A percentile compares a stretch with the other conserved stretches of the same genome.
Evolutionary conservation across 192 early-diverging fungal genomes (phyloP).

Genomic region (Backusella sp.): DNA sequence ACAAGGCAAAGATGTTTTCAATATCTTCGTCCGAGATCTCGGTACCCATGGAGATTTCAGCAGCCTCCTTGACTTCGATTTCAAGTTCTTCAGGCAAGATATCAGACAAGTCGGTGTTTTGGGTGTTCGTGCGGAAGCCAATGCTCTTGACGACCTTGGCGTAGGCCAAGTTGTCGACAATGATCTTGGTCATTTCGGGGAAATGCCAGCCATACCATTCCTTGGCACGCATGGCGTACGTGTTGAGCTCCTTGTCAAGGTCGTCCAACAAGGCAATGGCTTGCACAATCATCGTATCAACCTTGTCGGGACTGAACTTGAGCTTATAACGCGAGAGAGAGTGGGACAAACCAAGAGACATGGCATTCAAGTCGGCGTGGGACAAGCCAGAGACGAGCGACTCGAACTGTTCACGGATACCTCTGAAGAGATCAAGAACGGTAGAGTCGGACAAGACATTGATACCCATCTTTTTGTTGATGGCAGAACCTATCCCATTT

Average conservation of each 20-base stretch:
- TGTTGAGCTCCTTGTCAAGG: slow-evolving; percentile 99
- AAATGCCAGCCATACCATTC: slow-evolving; percentile 99
- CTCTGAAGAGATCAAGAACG: slow-evolving; percentile 67
- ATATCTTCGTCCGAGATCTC: slow-evolving; percentile 97
- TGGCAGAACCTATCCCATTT: slow-evolving; percentile 51
- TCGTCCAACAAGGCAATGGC: slow-evolving; percentile 97
- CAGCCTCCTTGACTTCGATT: slow-evolving; percentile 91
- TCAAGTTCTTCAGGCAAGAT: slow-evolving; percentile 93
- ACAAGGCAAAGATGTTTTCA: slow-evolving; percentile 90
- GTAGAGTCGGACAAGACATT: slow-evolving; percentile 82
- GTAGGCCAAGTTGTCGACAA: slow-evolving; percentile 95
- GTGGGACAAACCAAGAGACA: slow-evolving; percentile 98
- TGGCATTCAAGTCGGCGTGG: slow-evolving; percentile 86
- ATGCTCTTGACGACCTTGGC: slow-evolving; percentile 87
- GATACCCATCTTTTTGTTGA: slow-evolving; percentile 86
- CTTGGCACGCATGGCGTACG: slow-evolving; percentile 90
- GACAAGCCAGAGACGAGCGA: slow-evolving; percentile 86
- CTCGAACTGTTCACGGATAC: slow-evolving; percentile 93
- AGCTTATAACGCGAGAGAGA: slow-evolving; percentile 98
- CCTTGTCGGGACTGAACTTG: slow-evolving; percentile 99
- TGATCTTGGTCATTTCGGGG: slow-evolving; percentile 96
- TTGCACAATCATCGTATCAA: slow-evolving; percentile 99
- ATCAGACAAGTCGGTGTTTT: slow-evolving; percentile 71
- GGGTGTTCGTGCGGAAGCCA: slow-evolving; percentile 86
- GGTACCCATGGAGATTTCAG: slow-evolving; percentile 99